Conservation (phyloP, 345 rosid genomes). For the Gynandropsis gynandra region DNA sequence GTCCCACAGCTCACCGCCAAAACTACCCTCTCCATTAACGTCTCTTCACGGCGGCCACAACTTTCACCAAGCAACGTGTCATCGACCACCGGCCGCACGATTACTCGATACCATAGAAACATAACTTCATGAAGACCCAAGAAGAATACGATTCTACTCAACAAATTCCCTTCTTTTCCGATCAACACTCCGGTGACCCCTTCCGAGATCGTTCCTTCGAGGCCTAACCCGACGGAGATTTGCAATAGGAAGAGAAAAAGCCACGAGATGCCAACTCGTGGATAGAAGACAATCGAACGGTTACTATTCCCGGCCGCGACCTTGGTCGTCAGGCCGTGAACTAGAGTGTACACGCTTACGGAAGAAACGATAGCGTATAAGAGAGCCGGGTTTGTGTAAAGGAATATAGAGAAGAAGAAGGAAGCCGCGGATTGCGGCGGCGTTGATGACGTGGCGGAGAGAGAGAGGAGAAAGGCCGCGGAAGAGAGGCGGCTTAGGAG, state of each 20-base stretch:
- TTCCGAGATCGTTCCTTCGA: conserved; percentile 36
- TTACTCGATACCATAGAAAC: conserved; percentile 50
- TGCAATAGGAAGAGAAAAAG: conserved; percentile 46
- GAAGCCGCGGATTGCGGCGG: neutral
- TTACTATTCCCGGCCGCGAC: conserved; percentile 25
- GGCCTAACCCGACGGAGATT: conserved; percentile 49
- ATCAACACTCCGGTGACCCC: conserved; percentile 35
- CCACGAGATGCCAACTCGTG: conserved; percentile 47
- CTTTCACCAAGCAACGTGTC: conserved; percentile 39
- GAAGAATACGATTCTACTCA: conserved; percentile 51
- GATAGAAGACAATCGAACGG: conserved; percentile 21
- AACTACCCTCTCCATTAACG: conserved; percentile 37
- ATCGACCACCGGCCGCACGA: conserved; percentile 65
- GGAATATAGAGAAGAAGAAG: conserved; percentile 26
- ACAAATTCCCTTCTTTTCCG: conserved; percentile 30
- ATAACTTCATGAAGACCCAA: conserved; percentile 64
- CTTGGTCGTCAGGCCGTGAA: conserved; percentile 51
- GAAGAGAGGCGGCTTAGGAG: conserved; percentile 52
- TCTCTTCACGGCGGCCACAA: conserved; percentile 29
- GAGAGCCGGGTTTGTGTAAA: conserved; percentile 32
- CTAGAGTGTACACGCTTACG: conserved; percentile 41
- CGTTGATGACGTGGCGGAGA: conserved; percentile 16
- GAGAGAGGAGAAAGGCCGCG: conserved; percentile 27
- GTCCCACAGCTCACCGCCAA: conserved; percentile 43
- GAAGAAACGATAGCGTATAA: conserved; percentile 37